A percentile compares a stretch with the other conserved stretches of the same genome.
Conservation (phyloP, 805 yeast genomes). For the Nakazawaea wyomingensis region DNA sequence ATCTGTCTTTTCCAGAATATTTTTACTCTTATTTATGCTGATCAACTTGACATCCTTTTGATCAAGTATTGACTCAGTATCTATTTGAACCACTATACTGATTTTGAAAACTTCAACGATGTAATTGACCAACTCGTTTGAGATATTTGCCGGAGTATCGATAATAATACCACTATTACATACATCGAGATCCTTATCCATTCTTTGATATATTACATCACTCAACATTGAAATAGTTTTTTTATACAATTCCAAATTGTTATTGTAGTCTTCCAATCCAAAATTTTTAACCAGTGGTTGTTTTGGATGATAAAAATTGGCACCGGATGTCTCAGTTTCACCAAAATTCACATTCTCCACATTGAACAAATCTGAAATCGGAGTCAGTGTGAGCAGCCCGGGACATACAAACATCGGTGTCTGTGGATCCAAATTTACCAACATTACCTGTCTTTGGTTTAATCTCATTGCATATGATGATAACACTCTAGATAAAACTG, state of each 20-base stretch:
- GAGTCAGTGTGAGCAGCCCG: slow-evolving; percentile 80
- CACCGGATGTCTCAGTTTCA: slow-evolving; percentile 70
- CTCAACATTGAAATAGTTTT: slow-evolving; percentile 39
- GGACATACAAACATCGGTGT: slow-evolving; percentile 54
- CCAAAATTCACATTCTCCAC: slow-evolving; percentile 70
- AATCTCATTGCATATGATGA: slow-evolving; percentile 72
- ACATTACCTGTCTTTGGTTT: slow-evolving; percentile 54
- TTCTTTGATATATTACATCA: slow-evolving; percentile 33
- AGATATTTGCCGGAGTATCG: slow-evolving; percentile 55
- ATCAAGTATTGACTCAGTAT: slow-evolving; percentile 58
- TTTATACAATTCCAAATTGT: slow-evolving; percentile 54
- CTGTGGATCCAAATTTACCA: slow-evolving; percentile 75
- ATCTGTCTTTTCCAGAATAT: slow-evolving; percentile 72
- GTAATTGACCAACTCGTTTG: slow-evolving; percentile 47
- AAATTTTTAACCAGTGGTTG: slow-evolving; percentile 82
- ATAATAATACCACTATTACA: slow-evolving; percentile 55
- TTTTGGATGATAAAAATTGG: slow-evolving; percentile 73
- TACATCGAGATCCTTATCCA: slow-evolving; percentile 43
- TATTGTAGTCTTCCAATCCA: slow-evolving; percentile 59
- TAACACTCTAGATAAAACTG: slow-evolving; percentile 64
- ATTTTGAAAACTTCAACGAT: slow-evolving; percentile 56
- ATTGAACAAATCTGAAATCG: slow-evolving; percentile 76
- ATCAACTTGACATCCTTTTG: slow-evolving; percentile 37
- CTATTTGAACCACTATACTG: slow-evolving; percentile 62
- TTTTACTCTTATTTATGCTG: slow-evolving; percentile 68